Evolutionary conservation across 108 stramenopile species (phyloP).

Genomic region (Schizochytrium sp.): DNA sequence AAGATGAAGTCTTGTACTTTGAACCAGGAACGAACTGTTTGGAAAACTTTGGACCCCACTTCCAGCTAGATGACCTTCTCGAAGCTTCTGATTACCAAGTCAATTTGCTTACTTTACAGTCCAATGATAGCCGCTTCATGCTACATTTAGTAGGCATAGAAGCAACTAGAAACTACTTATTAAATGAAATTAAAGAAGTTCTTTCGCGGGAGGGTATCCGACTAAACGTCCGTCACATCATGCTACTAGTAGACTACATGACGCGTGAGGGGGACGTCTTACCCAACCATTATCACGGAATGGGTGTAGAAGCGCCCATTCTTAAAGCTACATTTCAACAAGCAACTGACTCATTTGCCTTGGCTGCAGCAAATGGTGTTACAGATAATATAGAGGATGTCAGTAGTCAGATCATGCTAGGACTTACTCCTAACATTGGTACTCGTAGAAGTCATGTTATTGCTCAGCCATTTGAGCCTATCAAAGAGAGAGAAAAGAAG

Average conservation of each 20-base stretch:
- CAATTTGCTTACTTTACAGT: background rate
- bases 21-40: background rate
- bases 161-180: background rate
- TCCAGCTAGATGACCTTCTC: background rate
- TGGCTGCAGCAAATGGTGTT: background rate
- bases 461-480: too few relatives aligned
- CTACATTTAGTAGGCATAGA: background rate
- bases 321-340: conserved; percentile 22
- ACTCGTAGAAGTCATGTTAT: background rate
- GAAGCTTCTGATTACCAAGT: background rate
- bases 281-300: conserved; percentile 16
- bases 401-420: background rate
- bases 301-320: background rate
- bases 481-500: too few relatives aligned
- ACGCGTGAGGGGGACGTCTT: background rate
- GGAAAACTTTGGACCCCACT: background rate
- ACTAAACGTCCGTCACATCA: background rate
- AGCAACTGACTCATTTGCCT: background rate
- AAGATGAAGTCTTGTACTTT: background rate
- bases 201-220: conserved; percentile 17
- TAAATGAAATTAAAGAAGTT: background rate
- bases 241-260: conserved; percentile 22
- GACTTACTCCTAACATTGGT: background rate
- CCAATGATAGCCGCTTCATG: background rate
- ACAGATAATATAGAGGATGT: background rate